phyloP scores from a whole-genome alignment of 495 filamentous ascomycete genomes.

The Lasiosphaeris hirsuta region DNA sequence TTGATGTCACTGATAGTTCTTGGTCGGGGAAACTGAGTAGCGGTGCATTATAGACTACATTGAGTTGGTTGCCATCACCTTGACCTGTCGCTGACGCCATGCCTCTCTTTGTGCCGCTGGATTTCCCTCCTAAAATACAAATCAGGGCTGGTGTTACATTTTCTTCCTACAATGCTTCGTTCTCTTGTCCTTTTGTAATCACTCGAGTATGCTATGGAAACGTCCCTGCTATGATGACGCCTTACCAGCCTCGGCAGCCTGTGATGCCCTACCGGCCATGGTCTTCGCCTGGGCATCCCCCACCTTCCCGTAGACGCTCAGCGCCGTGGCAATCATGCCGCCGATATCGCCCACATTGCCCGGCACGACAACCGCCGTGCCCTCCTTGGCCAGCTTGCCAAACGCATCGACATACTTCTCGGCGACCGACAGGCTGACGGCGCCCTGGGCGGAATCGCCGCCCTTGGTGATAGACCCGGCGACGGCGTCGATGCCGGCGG shows the following conservation, averaged over 20 bases:
- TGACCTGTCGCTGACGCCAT: background rate
- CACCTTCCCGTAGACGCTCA: conserved; percentile 94
- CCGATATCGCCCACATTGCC: conserved; percentile 97
- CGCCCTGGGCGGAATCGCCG: conserved; percentile 69
- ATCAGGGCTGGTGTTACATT: no score
- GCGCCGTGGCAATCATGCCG: conserved; percentile 93
- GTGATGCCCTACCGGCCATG: conserved; percentile 52
- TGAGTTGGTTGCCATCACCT: no score
- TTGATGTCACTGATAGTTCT: conserved; percentile 14
- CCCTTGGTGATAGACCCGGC: conserved; percentile 67
- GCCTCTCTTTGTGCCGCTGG: background rate
- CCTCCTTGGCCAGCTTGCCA: conserved; percentile 84
- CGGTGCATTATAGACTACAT: no score
- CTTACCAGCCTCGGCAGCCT: conserved; percentile 19
- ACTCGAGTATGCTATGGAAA: no score
- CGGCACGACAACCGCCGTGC: conserved; percentile 89
- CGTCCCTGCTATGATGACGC: background rate
- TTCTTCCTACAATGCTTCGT: background rate
- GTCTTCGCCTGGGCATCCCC: conserved; percentile 74
- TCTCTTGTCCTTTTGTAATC: no score
- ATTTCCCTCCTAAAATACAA: background rate
- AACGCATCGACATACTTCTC: conserved; percentile 99
- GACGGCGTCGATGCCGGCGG: conserved; percentile 81
- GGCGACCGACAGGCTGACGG: conserved; percentile 80
- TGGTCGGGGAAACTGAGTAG: no score